Evolutionary conservation across 345 rosid species (phyloP).

Genomic region (Salix purpurea): DNA sequence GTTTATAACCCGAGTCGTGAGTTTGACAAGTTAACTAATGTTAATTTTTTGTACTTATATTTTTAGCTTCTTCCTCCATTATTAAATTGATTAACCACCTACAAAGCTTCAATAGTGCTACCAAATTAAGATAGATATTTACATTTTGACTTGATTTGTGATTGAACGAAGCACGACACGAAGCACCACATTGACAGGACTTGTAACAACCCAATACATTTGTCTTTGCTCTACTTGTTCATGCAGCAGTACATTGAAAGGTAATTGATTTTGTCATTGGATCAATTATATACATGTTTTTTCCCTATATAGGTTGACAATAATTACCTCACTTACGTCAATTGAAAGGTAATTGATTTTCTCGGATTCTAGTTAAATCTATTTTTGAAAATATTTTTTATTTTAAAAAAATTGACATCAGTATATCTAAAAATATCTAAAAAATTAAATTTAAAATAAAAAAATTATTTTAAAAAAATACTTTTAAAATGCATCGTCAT

Average conservation of each 20-base stretch:
- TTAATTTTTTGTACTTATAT: too few species aligned
- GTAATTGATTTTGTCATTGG: neutral
- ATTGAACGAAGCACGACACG: neutral
- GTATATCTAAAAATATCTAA: too few species aligned
- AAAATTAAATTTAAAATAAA: too few species aligned
- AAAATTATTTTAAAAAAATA: too few species aligned
- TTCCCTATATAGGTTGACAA: neutral
- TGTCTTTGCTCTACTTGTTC: neutral
- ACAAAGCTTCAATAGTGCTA: neutral
- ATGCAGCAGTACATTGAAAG: neutral
- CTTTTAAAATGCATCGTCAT: too few species aligned
- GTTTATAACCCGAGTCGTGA: too few species aligned
- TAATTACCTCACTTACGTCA: neutral
- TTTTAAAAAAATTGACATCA: too few species aligned
- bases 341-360: neutral
- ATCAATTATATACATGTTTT: neutral
- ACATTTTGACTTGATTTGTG: neutral
- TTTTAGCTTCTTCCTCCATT: too few species aligned
- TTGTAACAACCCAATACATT: neutral
- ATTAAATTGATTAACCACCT: neutral
- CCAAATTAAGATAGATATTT: neutral
- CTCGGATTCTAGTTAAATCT: too few species aligned
- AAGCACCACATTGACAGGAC: constrained; percentile 3
- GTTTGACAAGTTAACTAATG: too few species aligned
- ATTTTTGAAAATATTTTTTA: too few species aligned